Evolutionary conservation across 192 early-diverging fungal species (phyloP).

Genomic region (Oehlia diaphana): DNA sequence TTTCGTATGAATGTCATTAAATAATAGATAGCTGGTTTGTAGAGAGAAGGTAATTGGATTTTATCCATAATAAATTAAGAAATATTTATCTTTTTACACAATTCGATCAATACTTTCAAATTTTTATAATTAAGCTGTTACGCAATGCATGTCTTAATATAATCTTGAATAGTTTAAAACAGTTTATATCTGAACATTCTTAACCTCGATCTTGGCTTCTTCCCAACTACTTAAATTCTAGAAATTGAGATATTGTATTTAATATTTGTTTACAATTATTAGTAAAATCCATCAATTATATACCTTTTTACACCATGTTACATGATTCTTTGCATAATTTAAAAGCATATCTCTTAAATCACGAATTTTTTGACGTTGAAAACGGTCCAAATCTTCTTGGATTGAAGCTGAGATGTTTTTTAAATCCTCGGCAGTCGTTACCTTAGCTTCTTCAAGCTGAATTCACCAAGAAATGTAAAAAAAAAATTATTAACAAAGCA

Average conservation of each 20-base stretch:
- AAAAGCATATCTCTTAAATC: slow-evolving; percentile 84
- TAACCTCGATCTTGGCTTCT: slow-evolving; percentile 50
- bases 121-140: no score
- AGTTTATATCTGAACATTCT: slow-evolving; percentile 40
- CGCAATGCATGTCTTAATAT: no score
- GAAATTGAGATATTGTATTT: not conserved
- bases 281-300: not conserved
- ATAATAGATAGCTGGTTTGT: no score
- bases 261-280: not conserved
- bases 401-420: slow-evolving; percentile 76
- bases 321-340: slow-evolving; percentile 67
- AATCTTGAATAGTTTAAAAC: not conserved
- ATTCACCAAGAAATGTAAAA: not conserved
- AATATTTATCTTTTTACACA: no score
- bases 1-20: no score
- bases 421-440: slow-evolving; percentile 70
- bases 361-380: slow-evolving; percentile 89
- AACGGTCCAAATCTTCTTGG: slow-evolving; percentile 88
- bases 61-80: no score
- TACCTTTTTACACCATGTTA: slow-evolving; percentile 74
- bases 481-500: not conserved
- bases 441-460: slow-evolving; percentile 76
- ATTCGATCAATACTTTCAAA: no score
- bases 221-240: slow-evolving; percentile 60
- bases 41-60: no score